A percentile compares a stretch with the other conserved stretches of the same genome.
Conservation (phyloP, 345 rosid species). For the Melaleuca alternifolia region DNA sequence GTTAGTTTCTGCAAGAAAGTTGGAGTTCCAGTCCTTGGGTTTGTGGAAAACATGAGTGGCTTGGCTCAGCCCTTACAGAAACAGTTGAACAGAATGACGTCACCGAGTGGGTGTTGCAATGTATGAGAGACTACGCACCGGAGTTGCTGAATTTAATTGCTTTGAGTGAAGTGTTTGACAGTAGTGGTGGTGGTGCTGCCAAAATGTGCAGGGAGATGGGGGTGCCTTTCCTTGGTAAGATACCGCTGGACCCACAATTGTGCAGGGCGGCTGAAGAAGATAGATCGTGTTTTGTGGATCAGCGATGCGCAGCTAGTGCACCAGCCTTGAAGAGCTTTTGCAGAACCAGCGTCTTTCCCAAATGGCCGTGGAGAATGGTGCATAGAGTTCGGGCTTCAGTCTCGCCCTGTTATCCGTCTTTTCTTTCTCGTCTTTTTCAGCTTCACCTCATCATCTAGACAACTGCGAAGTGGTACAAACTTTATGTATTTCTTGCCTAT, state of each 20-base stretch:
- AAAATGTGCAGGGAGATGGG: constrained; percentile 83
- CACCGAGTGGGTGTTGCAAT: constrained; percentile 38
- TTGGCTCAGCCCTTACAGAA: constrained; percentile 58
- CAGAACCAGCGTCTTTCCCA: constrained; percentile 15
- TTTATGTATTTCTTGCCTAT: neutral
- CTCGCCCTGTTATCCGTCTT: neutral
- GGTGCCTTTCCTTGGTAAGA: constrained; percentile 79
- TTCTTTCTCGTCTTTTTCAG: neutral
- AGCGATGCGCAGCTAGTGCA: constrained; percentile 56
- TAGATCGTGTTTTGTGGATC: constrained; percentile 67
- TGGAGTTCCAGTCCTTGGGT: constrained; percentile 75
- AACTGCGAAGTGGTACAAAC: neutral
- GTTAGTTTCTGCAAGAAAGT: constrained; percentile 94
- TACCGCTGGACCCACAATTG: constrained; percentile 84
- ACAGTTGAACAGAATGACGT: constrained; percentile 48
- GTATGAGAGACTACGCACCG: constrained; percentile 60
- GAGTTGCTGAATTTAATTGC: constrained; percentile 54
- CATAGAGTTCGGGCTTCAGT: neutral
- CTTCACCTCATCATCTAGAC: neutral
- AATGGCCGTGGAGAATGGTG: constrained; percentile 1
- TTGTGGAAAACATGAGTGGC: constrained; percentile 98
- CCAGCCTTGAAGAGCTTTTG: constrained; percentile 44
- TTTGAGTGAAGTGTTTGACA: constrained; percentile 67
- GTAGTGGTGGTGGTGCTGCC: constrained; percentile 77
- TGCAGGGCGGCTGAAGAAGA: constrained; percentile 86